phyloP scores from a whole-genome alignment of 1,284 basidiomycete species.

The Chondrostereum purpureum region DNA sequence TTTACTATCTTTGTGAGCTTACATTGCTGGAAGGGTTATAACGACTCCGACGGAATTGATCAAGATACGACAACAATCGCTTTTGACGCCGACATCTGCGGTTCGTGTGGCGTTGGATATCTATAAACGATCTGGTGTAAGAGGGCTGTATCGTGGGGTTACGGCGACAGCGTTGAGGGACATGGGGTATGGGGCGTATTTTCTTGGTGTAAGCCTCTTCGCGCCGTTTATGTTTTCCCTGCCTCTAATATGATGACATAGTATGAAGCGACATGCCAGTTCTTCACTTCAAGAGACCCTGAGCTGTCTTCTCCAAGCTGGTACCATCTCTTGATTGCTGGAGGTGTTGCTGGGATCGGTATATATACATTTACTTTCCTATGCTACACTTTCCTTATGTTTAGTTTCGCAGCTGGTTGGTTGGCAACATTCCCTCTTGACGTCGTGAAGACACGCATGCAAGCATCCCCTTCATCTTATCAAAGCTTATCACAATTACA shows the following conservation, averaged over 20 bases:
- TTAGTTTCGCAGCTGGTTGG: slow-evolving; percentile 48
- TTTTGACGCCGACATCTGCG: slow-evolving; percentile 35
- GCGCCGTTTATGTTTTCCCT: too few relatives aligned
- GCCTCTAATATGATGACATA: too few relatives aligned
- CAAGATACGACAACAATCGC: slow-evolving; percentile 78
- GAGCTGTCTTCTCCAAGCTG: slow-evolving; percentile 42
- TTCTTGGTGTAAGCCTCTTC: slow-evolving; percentile 50
- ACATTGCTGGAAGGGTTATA: slow-evolving; percentile 45
- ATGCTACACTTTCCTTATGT: slow-evolving; percentile 3
- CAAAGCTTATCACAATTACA: too few relatives aligned
- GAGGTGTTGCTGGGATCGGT: slow-evolving; percentile 71
- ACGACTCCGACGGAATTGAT: slow-evolving; percentile 80
- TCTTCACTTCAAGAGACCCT: slow-evolving; percentile 30
- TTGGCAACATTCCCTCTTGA: slow-evolving; percentile 76
- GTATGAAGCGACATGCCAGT: slow-evolving; percentile 73
- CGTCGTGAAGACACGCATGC: slow-evolving; percentile 82
- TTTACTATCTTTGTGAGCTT: too few relatives aligned
- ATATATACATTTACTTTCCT: too few relatives aligned
- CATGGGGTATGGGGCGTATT: slow-evolving; percentile 79
- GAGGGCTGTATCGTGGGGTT: slow-evolving; percentile 74
- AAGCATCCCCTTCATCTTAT: slow-evolving; percentile 29
- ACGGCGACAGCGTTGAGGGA: slow-evolving; percentile 69
- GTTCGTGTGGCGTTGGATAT: slow-evolving; percentile 49
- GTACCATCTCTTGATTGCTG: slow-evolving; percentile 63
- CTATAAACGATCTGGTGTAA: slow-evolving; percentile 46